Evolutionary conservation across 106 monocot species (phyloP).

Genomic region (Dendrobium chrysotoxum): DNA sequence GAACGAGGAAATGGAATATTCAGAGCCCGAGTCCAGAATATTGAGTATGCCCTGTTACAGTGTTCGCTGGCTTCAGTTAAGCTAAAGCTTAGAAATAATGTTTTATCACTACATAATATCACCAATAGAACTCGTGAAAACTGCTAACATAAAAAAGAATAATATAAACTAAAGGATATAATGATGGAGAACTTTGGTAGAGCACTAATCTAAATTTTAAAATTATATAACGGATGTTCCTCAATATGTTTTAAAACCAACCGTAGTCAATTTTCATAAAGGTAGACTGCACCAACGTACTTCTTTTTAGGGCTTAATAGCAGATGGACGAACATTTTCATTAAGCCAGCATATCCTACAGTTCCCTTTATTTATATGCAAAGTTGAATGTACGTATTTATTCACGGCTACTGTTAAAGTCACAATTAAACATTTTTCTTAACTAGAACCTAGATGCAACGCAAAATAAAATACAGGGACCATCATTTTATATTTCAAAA

Average conservation of each 20-base stretch:
- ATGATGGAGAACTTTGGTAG: not conserved
- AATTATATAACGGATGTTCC: not conserved
- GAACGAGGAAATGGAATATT: constrained; percentile 88
- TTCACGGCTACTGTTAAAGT: not conserved
- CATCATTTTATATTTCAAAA: not conserved
- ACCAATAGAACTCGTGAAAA: not conserved
- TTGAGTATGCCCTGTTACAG: constrained; percentile 82
- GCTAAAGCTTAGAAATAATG: not conserved
- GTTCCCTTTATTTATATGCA: not conserved
- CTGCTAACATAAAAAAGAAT: not conserved
- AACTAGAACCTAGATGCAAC: not conserved
- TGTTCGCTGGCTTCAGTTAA: not conserved
- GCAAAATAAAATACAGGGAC: not conserved
- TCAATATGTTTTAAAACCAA: not conserved
- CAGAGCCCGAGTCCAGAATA: constrained; percentile 94
- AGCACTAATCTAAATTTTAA: not conserved
- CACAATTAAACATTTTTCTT: not conserved
- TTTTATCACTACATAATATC: not conserved
- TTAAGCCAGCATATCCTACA: not conserved
- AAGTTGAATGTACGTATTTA: not conserved
- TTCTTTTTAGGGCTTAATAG: not conserved
- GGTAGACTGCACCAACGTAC: not conserved
- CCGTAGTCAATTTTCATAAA: not conserved
- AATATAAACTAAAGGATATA: not conserved
- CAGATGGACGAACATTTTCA: not conserved